A percentile compares a stretch with the other conserved stretches of the same genome.
These are phyloP conservation scores for Trichocladium antarcticum DNA, from an alignment of 495 filamentous ascomycete species.

Conservation along the genomic window DNA sequence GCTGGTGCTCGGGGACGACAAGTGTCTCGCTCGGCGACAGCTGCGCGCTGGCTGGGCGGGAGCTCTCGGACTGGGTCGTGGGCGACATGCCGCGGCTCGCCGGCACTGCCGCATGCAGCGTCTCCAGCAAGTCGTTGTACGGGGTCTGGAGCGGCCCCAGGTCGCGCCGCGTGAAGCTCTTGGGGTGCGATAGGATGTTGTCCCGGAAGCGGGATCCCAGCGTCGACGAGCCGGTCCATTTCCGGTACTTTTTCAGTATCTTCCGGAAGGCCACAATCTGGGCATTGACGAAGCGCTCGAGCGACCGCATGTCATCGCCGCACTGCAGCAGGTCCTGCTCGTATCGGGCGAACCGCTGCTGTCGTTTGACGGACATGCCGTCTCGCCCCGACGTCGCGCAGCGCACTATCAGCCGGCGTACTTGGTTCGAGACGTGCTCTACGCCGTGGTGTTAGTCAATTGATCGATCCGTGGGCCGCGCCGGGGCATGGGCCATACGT, in stretches of 20 bases:
- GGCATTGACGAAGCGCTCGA: conserved; percentile 51
- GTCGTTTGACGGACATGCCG: conserved; percentile 28
- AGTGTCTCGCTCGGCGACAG: conserved; percentile 10
- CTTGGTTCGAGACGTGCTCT: conserved; percentile 44
- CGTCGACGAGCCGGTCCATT: conserved; percentile 55
- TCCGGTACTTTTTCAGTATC: conserved; percentile 66
- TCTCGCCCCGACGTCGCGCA: conserved; percentile 26
- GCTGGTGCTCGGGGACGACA: conserved; percentile 15
- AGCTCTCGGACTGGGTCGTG: conserved; percentile 8
- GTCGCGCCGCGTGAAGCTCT: conserved; percentile 51
- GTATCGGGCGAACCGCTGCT: conserved; percentile 40
- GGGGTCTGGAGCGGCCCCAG: conserved; percentile 44
- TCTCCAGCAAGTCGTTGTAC: conserved; percentile 44
- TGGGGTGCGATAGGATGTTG: conserved; percentile 44
- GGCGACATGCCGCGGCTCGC: conserved; percentile 9
- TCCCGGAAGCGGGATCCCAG: conserved; percentile 49
- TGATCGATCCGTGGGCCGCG: too few species aligned
- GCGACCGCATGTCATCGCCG: conserved; percentile 49
- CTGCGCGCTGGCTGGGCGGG: conserved; percentile 7
- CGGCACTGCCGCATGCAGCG: conserved; percentile 37
- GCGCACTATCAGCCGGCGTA: conserved; percentile 38
- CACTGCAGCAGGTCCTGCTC: conserved; percentile 37
- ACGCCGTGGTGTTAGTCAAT: conserved; percentile 5
- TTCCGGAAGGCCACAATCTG: conserved; percentile 59
- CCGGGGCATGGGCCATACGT: conserved; percentile 33